Percentiles rank a stretch among this genome's conserved stretches.
These are phyloP conservation scores for Tolypocladium ophioglossoides DNA, from an alignment of 2,329 filamentous ascomycete species.

Conservation along the genomic window DNA sequence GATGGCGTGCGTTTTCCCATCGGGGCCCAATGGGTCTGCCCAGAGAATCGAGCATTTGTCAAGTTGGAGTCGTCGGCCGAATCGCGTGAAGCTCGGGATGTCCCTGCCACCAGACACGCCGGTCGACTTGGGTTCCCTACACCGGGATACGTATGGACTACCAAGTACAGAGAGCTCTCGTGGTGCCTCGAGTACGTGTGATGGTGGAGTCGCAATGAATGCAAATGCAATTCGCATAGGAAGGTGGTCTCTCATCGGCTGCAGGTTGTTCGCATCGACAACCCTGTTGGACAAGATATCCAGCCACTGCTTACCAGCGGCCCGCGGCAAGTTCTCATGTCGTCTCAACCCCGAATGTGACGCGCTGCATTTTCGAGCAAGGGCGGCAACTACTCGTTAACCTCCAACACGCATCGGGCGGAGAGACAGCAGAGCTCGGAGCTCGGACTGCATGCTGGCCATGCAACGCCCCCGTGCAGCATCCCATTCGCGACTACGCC, in stretches of 20 bases:
- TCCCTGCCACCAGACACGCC: not conserved
- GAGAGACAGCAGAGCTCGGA: not conserved
- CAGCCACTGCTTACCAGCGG: not conserved
- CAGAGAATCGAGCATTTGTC: no score
- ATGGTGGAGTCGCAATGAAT: not conserved
- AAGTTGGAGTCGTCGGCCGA: no score
- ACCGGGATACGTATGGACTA: no score
- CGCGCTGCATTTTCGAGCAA: not conserved
- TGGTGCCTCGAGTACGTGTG: not conserved
- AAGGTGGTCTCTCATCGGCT: not conserved
- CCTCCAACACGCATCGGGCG: not conserved
- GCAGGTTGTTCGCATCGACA: not conserved
- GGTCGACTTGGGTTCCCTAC: not conserved
- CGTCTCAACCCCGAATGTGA: not conserved
- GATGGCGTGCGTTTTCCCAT: not conserved
- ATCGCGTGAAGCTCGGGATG: not conserved
- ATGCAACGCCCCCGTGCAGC: not conserved
- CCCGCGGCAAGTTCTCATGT: not conserved
- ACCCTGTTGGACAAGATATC: not conserved
- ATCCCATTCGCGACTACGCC: not conserved
- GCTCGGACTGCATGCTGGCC: not conserved
- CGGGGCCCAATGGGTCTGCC: not conserved
- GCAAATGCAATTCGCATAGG: not conserved
- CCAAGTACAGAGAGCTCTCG: no score
- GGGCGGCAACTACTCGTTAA: no score